Evolutionary conservation across 257 asterid species (phyloP).

Genomic region (Haberlea rhodopensis): DNA sequence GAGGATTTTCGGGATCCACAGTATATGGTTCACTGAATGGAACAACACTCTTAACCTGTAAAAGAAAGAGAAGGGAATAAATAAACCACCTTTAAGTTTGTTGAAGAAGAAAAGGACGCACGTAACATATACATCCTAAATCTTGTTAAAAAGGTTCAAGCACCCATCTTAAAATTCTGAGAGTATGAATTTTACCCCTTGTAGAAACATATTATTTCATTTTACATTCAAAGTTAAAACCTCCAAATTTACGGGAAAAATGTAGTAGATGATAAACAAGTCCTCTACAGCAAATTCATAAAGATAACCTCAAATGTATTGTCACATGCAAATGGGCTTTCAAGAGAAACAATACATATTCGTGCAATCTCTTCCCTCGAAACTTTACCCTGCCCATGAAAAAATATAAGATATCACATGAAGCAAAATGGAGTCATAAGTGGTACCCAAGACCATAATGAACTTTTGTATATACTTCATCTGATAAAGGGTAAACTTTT

Average conservation of each 20-base stretch:
- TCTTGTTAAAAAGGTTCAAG: not conserved
- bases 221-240: conserved; percentile 1
- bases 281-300: not conserved
- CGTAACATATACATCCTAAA: not conserved
- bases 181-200: not conserved
- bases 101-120: not conserved
- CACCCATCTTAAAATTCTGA: not conserved
- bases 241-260: not conserved
- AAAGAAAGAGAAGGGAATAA: not conserved
- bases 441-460: not conserved
- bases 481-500: not conserved
- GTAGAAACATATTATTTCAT: not conserved
- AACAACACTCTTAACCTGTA: conserved; percentile 82
- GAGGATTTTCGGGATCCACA: conserved; percentile 93
- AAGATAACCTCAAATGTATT: conserved; percentile 80
- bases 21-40: conserved; percentile 93
- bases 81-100: conserved; percentile 6
- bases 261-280: not conserved
- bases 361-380: conserved; percentile 92
- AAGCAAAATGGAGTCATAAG: conserved; percentile 11
- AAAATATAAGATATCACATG: not conserved
- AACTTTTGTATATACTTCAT: not conserved
- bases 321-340: conserved; percentile 83
- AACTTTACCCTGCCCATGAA: conserved; percentile 66
- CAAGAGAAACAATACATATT: conserved; percentile 82